Evolutionary conservation across 2,329 filamentous ascomycete species (phyloP).

Genomic region (Alternaria consortialis): DNA sequence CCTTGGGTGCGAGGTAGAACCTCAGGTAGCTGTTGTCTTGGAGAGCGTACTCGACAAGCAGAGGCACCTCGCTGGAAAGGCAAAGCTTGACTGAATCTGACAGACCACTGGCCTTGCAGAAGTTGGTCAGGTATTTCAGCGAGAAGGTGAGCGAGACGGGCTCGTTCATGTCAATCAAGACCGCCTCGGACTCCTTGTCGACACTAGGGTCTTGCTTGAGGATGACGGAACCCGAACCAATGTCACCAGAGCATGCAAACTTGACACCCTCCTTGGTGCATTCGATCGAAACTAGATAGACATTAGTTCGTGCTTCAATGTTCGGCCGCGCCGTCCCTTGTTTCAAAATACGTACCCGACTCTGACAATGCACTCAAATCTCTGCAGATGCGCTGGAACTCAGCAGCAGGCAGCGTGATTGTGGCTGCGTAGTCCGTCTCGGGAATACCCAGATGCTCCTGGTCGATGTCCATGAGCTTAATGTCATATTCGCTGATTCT

Average conservation of each 20-base stretch:
- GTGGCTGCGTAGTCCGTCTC: slow-evolving; percentile 98
- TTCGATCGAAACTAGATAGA: slow-evolving; percentile 81
- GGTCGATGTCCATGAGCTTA: slow-evolving; percentile 99
- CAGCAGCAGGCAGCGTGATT: slow-evolving; percentile 83
- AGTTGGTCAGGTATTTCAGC: slow-evolving; percentile 99
- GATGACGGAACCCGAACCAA: slow-evolving; percentile 92
- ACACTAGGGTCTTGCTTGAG: slow-evolving; percentile 88
- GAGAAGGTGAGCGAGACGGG: slow-evolving; percentile 96
- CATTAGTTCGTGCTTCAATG: slow-evolving; percentile 32
- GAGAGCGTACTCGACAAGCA: slow-evolving; percentile 91
- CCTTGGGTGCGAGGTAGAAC: slow-evolving; percentile 99
- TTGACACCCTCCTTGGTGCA: slow-evolving; percentile 97
- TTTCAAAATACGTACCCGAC: slow-evolving; percentile 72
- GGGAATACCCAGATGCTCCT: slow-evolving; percentile 97
- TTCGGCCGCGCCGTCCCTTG: neutral
- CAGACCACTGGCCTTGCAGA: slow-evolving; percentile 94
- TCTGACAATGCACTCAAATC: slow-evolving; percentile 93
- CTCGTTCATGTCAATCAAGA: slow-evolving; percentile 90
- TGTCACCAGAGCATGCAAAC: slow-evolving; percentile 92
- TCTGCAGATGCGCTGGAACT: slow-evolving; percentile 95
- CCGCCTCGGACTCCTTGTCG: slow-evolving; percentile 81
- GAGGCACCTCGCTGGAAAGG: slow-evolving; percentile 93
- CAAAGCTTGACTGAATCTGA: slow-evolving; percentile 87
- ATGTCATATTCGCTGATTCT: slow-evolving; percentile 98
- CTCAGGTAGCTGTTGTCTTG: slow-evolving; percentile 88